Base-by-base conservation (phyloP, 2,329 filamentous ascomycete genomes). In the Fusarium sp. region DNA sequence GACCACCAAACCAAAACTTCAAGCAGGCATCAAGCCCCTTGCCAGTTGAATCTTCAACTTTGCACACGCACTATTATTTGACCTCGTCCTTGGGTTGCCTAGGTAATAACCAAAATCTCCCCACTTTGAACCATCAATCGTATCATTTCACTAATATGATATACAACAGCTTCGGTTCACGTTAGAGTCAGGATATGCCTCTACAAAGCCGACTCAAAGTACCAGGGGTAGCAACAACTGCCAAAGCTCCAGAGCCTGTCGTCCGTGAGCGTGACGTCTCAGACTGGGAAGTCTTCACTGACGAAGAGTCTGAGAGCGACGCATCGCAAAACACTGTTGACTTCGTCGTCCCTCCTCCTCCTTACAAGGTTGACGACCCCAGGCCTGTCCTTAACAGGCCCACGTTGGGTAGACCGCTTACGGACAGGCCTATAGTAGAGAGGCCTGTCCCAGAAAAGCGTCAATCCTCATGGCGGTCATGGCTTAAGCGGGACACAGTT, bases 391-490 rank as follows among this genome's bases (percentile, higher is more conserved):
- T 64, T 29, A 64, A 25, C 59, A 64, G 61, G 62, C 61, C 61
- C 34, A 49, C 59, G 49, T 20, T 64, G 61, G 61, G 59, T 46
- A 56, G 61, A 64, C 61, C 61, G 50, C 44, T 52, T 56, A 57
- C 62, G 59, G 61, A 63, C 51, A 65, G 62, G 60, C 62, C 62
- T 45, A 46, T 50, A 56, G 59, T 63, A 42, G 61, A 65, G 45
- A 42, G 62, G 60, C 62, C 62, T 59, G 62, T 50, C 52, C 52
- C 54, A 63, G 62, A 65, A 55, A 65, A 65, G 60, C 62, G 62
- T 65, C 60, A 59, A 32, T 65, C 62, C 30, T 65, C 62, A 44
- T 65, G 62, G 62, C 60, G 62, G 46, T 40, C 54, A 51, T 65
- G 62, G 62, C 62, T 64, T 43, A 65, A 45, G 52, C 45, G 60